Evolutionary conservation across 768 basidiomycete genomes (phyloP).

Genomic region (Cystofilobasidium capitatum): DNA sequence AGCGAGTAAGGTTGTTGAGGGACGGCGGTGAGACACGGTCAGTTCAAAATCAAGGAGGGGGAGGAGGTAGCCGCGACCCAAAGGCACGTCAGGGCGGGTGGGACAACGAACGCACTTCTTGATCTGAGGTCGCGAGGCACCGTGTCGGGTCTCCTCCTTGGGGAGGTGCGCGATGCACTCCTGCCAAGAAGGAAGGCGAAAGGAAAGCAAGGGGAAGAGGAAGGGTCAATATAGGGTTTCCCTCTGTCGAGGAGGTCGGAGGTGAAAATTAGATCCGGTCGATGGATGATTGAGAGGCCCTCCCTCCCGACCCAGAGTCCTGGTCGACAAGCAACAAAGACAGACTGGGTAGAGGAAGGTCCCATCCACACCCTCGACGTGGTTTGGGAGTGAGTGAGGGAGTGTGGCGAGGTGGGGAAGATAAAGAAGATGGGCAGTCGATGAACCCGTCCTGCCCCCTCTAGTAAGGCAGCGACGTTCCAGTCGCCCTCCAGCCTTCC

Average conservation of each 20-base stretch:
- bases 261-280: neutral
- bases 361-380: neutral
- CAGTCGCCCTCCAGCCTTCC: neutral
- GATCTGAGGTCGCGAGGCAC: conserved; percentile 66
- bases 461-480: neutral
- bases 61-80: neutral
- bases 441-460: neutral
- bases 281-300: neutral
- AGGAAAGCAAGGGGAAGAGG: neutral
- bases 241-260: neutral
- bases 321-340: neutral
- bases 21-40: neutral
- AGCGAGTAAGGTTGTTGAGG: neutral
- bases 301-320: neutral
- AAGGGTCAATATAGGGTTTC: neutral
- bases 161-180: conserved; percentile 57
- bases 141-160: conserved; percentile 56
- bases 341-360: neutral
- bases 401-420: neutral
- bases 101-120: conserved; percentile 56
- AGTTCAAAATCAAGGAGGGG: neutral
- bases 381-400: neutral
- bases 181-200: conserved; percentile 39
- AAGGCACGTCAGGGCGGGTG: neutral
- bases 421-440: neutral